Evolutionary conservation across 768 basidiomycete species (phyloP), one percentile per base, ranked within the genome.

Genomic region (Phlegmacium glaucopus): DNA sequence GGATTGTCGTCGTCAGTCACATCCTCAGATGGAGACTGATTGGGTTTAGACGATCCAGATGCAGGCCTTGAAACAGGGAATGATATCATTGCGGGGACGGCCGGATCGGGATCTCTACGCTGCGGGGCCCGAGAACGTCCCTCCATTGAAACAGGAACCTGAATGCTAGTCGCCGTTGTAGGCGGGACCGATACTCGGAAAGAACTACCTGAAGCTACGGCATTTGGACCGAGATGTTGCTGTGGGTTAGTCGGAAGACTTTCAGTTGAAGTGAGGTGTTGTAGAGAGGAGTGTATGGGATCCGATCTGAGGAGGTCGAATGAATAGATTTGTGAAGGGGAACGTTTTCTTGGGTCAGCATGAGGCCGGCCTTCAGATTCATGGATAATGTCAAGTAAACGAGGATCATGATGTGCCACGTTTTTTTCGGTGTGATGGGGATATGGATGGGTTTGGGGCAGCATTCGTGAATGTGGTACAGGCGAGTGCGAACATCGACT

Each of bases 281-380:
- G 65, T 9, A 75, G 65, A 9, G 75, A 74, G 4, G 69, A 55
- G 3, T 61, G 65, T 45, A 67, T 36, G 22, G 75, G 73, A 49
- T 72, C 68, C 6, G 76, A 70, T 15, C 71, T 66, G 30, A 74
- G 64, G n/a, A 76, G 71, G 53, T 69, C 71, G 61, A 74, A 77
- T 2, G 72, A 72, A 55, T 65, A 51, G 29, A 13, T 59, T 44
- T 15, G 37, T 46, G 26, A 34, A 27, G 4, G 39, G 44, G 42
- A 27, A 35, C 44, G 38, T 16, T 8, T 36, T 10, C 26, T 34
- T 30, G 29, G 25, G 29, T 9, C 25, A 42, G n/a, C 27, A 15
- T 29, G 15, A 39, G 16, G 49, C 29, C 11, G 28, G 9, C 22
- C 11, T 18, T 25, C 16, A 38, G 48, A 34, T n/a, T 34, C 32